Evolutionary conservation across 2,329 filamentous ascomycete genomes (phyloP).

Genomic region (Talaromyces amestolkiae): DNA sequence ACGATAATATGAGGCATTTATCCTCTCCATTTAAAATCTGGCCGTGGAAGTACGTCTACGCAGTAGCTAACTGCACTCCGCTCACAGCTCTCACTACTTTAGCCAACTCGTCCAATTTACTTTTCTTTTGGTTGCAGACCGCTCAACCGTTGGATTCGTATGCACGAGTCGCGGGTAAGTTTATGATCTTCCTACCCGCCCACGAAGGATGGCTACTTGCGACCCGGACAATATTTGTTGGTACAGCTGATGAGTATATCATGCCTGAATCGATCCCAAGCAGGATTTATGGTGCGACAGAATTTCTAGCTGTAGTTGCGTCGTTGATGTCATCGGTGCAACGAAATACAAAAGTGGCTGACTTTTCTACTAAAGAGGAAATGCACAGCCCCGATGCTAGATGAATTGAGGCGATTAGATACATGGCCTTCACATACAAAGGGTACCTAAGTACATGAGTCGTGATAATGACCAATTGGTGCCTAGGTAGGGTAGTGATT

Average conservation of each 20-base stretch:
- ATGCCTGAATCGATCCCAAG: not conserved
- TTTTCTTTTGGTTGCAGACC: not conserved
- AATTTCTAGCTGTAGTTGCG: not conserved
- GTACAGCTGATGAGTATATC: not conserved
- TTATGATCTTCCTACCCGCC: not conserved
- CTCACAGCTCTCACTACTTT: too few species aligned
- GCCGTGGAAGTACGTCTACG: not conserved
- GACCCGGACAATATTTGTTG: not conserved
- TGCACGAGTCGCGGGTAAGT: not conserved
- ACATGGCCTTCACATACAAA: not conserved
- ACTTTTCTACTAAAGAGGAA: not conserved
- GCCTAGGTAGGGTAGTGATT: too few species aligned
- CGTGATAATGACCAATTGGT: not conserved
- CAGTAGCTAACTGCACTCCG: not conserved
- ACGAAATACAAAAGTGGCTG: not conserved
- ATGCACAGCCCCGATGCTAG: not conserved
- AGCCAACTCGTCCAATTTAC: not conserved
- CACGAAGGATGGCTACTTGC: not conserved
- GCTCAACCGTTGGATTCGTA: not conserved
- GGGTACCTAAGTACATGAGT: not conserved
- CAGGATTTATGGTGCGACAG: not conserved
- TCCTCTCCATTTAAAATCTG: constrained; percentile 11
- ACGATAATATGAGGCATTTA: constrained; percentile 16
- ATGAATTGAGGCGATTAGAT: not conserved
- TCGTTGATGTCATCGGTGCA: not conserved